phyloP scores from a whole-genome alignment of 1,284 basidiomycete genomes.

The Melampsora americana region DNA sequence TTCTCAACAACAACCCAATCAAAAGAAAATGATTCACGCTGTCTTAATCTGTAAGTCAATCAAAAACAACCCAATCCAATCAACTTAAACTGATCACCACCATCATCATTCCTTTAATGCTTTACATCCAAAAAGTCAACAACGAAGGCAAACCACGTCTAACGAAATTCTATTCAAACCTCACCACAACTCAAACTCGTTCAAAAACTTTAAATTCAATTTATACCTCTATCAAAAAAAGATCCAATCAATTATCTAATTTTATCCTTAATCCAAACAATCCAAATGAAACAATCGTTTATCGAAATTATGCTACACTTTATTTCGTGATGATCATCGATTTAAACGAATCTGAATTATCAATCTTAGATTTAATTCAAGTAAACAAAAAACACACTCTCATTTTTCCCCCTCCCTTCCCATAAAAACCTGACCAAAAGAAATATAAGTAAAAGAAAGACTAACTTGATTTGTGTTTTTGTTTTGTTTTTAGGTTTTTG shows the following conservation, averaged over 20 bases:
- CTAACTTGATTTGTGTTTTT: not conserved
- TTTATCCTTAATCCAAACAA: not conserved
- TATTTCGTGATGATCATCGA: slow-evolving; percentile 98
- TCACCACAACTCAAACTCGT: not conserved
- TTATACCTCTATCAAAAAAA: slow-evolving; percentile 67
- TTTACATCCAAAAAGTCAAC: slow-evolving; percentile 66
- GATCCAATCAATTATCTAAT: slow-evolving; percentile 64
- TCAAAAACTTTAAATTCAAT: slow-evolving; percentile 76
- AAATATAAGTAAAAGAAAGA: too few species aligned
- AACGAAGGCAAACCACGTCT: slow-evolving; percentile 83
- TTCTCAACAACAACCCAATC: too few species aligned
- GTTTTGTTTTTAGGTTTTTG: slow-evolving; percentile 70
- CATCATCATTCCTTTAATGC: too few species aligned
- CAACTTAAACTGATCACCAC: too few species aligned
- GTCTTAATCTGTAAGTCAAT: slow-evolving; percentile 24
- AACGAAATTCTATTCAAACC: slow-evolving; percentile 78
- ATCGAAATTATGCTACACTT: slow-evolving; percentile 76
- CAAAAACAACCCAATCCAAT: not conserved
- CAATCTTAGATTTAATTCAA: slow-evolving; percentile 94
- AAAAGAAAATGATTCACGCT: slow-evolving; percentile 32
- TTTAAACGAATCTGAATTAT: slow-evolving; percentile 88
- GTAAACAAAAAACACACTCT: too few species aligned
- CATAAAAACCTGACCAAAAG: not conserved
- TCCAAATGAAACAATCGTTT: slow-evolving; percentile 57
- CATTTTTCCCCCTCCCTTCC: slow-evolving; percentile 33